Percentiles rank a stretch among this genome's conserved stretches.
Conservation (phyloP, 768 basidiomycete genomes). For the Xanthoconium purpureum region DNA sequence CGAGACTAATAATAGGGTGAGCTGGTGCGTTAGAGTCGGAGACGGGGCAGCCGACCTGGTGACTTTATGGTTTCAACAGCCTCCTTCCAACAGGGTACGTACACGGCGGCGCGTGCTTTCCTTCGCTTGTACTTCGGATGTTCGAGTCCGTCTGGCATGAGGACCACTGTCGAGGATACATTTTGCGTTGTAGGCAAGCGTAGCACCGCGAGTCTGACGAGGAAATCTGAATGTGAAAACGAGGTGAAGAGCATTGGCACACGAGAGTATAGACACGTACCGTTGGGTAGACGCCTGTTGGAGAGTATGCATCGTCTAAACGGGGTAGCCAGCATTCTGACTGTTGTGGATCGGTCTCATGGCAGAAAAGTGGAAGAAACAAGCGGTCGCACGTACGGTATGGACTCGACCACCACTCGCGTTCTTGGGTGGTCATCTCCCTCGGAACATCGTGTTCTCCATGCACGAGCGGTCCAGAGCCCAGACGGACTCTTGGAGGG, state of each 20-base stretch:
- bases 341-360: slow-evolving; percentile 32
- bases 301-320: slow-evolving; percentile 55
- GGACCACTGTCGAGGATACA: slow-evolving; percentile 25
- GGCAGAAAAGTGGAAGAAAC: not conserved
- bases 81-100: slow-evolving; percentile 60
- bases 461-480: slow-evolving; percentile 24
- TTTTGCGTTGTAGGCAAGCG: slow-evolving; percentile 36
- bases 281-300: slow-evolving; percentile 51
- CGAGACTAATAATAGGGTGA: slow-evolving; percentile 13
- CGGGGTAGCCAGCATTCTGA: slow-evolving; percentile 70
- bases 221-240: slow-evolving; percentile 47
- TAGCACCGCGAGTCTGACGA: slow-evolving; percentile 57
- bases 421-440: slow-evolving; percentile 61
- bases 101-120: slow-evolving; percentile 43
- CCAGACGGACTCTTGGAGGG: slow-evolving; percentile 45
- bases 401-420: slow-evolving; percentile 69
- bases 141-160: slow-evolving; percentile 62
- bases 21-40: not conserved
- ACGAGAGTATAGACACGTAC: slow-evolving; percentile 33
- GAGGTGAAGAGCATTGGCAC: slow-evolving; percentile 1
- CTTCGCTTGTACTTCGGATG: slow-evolving; percentile 58
- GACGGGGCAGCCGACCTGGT: slow-evolving; percentile 32
- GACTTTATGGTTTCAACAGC: slow-evolving; percentile 38
- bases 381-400: slow-evolving; percentile 50
- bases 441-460: slow-evolving; percentile 40